phyloP scores from a whole-genome alignment of 2,329 filamentous ascomycete genomes.

The Zymoseptoria crescenta region DNA sequence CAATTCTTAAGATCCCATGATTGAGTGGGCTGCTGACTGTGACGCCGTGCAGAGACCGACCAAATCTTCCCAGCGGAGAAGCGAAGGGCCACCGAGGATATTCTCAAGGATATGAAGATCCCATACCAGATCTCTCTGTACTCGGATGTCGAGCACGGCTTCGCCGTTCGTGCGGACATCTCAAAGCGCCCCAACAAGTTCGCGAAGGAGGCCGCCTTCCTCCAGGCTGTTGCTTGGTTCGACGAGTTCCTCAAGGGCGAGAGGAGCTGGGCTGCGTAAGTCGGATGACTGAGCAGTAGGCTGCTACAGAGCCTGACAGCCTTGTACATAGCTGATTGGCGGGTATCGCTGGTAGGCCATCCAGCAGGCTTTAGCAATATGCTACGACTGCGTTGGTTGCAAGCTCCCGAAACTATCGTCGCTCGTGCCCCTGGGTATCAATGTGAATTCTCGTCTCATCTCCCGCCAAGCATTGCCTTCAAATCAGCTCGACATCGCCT shows the following conservation, averaged over 20 bases:
- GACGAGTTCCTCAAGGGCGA: constrained; percentile 48
- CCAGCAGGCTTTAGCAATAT: not conserved
- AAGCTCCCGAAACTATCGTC: not conserved
- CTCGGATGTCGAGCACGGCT: constrained; percentile 65
- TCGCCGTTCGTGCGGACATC: constrained; percentile 60
- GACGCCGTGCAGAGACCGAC: constrained; percentile 47
- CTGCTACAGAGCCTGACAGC: not conserved
- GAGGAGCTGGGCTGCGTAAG: constrained; percentile 15
- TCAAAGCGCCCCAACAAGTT: constrained; percentile 52
- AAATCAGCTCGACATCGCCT: constrained; percentile 62
- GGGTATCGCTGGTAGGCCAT: not conserved
- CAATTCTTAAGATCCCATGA: not conserved
- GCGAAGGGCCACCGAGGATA: constrained; percentile 51
- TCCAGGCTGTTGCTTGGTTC: constrained; percentile 72
- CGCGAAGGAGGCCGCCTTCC: constrained; percentile 74
- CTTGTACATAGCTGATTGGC: not conserved
- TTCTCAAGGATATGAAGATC: constrained; percentile 46
- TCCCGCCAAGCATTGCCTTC: constrained; percentile 10
- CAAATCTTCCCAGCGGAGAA: constrained; percentile 49
- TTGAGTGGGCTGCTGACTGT: constrained; percentile 1
- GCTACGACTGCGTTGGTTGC: not conserved
- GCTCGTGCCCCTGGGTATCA: not conserved
- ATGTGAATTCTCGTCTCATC: not conserved
- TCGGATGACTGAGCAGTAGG: not conserved
- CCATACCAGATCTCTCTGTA: constrained; percentile 74